Conservation (phyloP, 495 filamentous ascomycete species). For the Sordaria brevicollis region DNA sequence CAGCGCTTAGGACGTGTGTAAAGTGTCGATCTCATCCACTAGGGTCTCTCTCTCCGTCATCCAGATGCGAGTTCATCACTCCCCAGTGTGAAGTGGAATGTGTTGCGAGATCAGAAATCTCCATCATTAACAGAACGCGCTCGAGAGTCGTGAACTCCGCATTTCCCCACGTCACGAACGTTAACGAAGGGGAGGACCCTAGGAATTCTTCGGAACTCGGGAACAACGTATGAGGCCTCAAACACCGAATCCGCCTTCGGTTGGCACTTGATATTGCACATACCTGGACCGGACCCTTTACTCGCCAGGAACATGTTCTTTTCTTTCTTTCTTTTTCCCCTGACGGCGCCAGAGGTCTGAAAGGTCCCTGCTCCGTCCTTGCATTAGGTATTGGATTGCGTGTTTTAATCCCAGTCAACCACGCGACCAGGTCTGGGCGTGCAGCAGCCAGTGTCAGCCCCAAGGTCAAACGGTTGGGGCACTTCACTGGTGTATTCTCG, state of each 20-base stretch:
- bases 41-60: not conserved
- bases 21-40: not conserved
- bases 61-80: not conserved
- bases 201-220: not conserved
- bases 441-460: conserved; percentile 3
- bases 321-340: not conserved
- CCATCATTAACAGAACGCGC: not conserved
- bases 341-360: not conserved
- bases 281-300: not conserved
- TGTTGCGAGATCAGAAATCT: not conserved
- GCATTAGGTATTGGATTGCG: conserved; percentile 4
- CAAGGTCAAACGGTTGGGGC: not conserved
- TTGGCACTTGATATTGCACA: not conserved
- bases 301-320: not conserved
- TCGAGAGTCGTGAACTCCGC: not conserved
- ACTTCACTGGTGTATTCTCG: not conserved
- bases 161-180: not conserved
- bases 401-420: conserved; percentile 17
- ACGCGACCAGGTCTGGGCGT: conserved; percentile 14
- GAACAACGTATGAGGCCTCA: not conserved
- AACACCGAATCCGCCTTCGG: not conserved
- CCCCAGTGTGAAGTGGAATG: not conserved
- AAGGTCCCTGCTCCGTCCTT: conserved; percentile 4
- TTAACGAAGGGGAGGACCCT: not conserved
- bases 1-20: not conserved